Evolutionary conservation across 169 alveolate genomes (phyloP).

Genomic region (Ichthyophthirius multifiliis): DNA sequence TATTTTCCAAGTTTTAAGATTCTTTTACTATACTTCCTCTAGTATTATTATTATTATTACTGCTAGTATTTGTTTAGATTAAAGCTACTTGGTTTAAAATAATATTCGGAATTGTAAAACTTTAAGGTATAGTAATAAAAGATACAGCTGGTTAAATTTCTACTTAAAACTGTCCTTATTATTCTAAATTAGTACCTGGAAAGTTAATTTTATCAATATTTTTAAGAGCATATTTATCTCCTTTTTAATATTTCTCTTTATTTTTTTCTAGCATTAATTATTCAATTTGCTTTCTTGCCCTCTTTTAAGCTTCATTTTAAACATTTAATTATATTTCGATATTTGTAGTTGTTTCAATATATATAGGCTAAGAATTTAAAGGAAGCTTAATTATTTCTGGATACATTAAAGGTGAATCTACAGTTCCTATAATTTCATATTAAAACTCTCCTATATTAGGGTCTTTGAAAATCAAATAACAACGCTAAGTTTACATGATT

Average conservation of each 20-base stretch:
- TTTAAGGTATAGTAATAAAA: conserved; percentile 9
- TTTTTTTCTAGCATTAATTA: conserved; percentile 18
- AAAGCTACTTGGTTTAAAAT: too few species aligned
- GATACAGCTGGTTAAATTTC: conserved; percentile 23
- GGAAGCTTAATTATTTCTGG: neutral
- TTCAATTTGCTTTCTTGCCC: conserved; percentile 32
- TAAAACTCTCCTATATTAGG: conserved; percentile 90
- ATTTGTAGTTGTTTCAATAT: conserved; percentile 15
- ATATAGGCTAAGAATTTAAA: neutral
- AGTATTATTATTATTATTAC: too few species aligned
- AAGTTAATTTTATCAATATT: conserved; percentile 7
- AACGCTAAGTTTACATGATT: conserved; percentile 75
- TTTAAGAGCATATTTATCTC: neutral
- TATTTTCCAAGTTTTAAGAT: too few species aligned
- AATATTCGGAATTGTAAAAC: neutral
- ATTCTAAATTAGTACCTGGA: conserved; percentile 37
- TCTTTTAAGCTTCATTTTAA: conserved; percentile 14
- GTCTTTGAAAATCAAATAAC: conserved; percentile 84
- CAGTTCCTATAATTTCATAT: conserved; percentile 86
- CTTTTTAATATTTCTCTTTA: conserved; percentile 24
- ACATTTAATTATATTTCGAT: conserved; percentile 3
- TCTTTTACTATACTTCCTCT: too few species aligned
- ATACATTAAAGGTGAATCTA: conserved; percentile 62
- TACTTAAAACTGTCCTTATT: neutral
- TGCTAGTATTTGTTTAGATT: too few species aligned